Evolutionary conservation across 805 yeast species (phyloP).

Genomic region (Candida boleticola): DNA sequence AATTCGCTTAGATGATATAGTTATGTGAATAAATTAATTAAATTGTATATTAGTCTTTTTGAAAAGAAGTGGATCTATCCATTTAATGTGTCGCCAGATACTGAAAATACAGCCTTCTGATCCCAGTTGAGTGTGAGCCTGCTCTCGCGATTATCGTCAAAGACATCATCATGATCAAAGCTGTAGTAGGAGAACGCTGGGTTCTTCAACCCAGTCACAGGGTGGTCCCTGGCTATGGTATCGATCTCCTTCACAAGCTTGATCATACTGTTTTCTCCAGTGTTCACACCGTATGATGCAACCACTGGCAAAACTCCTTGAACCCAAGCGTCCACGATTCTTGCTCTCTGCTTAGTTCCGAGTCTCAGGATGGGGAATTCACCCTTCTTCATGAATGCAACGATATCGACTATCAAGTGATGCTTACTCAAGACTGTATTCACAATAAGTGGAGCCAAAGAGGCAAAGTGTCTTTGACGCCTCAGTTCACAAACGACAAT

Average conservation of each 20-base stretch:
- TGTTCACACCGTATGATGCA: constrained; percentile 50
- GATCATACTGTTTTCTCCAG: constrained; percentile 65
- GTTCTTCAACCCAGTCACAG: constrained; percentile 37
- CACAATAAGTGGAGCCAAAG: constrained; percentile 80
- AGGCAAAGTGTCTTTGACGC: constrained; percentile 53
- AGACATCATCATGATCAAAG: constrained; percentile 22
- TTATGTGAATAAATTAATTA: too few species aligned
- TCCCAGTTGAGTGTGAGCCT: constrained; percentile 23
- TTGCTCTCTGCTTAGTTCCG: constrained; percentile 74
- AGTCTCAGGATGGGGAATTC: constrained; percentile 68
- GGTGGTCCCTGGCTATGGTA: constrained; percentile 36
- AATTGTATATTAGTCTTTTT: too few species aligned
- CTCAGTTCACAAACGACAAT: constrained; percentile 70
- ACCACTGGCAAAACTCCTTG: constrained; percentile 43
- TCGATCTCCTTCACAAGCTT: constrained; percentile 58
- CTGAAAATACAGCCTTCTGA: constrained; percentile 8
- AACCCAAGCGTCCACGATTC: constrained; percentile 56
- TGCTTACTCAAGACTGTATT: constrained; percentile 77
- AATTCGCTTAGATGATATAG: too few species aligned
- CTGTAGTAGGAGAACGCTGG: constrained; percentile 44
- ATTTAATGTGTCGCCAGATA: not conserved
- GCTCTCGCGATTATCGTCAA: constrained; percentile 30
- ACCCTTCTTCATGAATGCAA: constrained; percentile 69
- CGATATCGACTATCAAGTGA: constrained; percentile 78
- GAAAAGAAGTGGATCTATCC: too few species aligned